Evolutionary conservation across 2,329 filamentous ascomycete species (phyloP).

Genomic region (Thielaviopsis euricoi): DNA sequence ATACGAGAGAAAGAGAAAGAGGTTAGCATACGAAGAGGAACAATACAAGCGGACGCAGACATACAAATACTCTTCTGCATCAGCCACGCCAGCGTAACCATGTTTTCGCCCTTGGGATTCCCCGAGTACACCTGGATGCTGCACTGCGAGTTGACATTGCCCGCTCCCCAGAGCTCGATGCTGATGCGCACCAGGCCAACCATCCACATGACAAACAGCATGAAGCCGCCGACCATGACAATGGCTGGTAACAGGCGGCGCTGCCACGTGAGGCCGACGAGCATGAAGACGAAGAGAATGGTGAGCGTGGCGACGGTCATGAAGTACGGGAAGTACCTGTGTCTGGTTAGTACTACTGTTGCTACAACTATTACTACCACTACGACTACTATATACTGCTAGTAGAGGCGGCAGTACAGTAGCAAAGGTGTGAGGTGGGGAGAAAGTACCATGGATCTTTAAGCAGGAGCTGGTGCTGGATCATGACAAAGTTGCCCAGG

Average conservation of each 20-base stretch:
- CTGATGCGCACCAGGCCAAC: conserved; percentile 45
- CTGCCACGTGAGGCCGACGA: conserved; percentile 46
- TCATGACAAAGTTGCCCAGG: conserved; percentile 41
- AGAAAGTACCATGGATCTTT: conserved; percentile 40
- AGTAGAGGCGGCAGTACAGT: too few species aligned
- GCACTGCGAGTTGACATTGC: conserved; percentile 43
- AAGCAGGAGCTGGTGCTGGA: conserved; percentile 38
- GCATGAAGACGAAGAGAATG: conserved; percentile 47
- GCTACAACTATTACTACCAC: too few species aligned
- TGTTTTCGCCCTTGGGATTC: conserved; percentile 31
- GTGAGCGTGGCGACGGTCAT: conserved; percentile 42
- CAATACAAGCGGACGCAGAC: conserved; percentile 16
- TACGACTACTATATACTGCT: too few species aligned
- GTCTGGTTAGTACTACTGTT: not conserved
- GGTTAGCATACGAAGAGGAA: not conserved
- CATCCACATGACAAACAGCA: conserved; percentile 52
- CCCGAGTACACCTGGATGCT: conserved; percentile 38
- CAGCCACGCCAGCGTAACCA: conserved; percentile 44
- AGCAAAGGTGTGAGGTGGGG: not conserved
- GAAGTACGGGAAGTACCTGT: conserved; percentile 52
- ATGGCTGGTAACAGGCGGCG: conserved; percentile 44
- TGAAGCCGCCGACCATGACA: conserved; percentile 47
- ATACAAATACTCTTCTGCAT: conserved; percentile 47
- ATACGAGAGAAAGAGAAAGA: not conserved
- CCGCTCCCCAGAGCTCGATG: conserved; percentile 45